phyloP scores from a whole-genome alignment of 257 asterid species.

The Ilex asprella region DNA sequence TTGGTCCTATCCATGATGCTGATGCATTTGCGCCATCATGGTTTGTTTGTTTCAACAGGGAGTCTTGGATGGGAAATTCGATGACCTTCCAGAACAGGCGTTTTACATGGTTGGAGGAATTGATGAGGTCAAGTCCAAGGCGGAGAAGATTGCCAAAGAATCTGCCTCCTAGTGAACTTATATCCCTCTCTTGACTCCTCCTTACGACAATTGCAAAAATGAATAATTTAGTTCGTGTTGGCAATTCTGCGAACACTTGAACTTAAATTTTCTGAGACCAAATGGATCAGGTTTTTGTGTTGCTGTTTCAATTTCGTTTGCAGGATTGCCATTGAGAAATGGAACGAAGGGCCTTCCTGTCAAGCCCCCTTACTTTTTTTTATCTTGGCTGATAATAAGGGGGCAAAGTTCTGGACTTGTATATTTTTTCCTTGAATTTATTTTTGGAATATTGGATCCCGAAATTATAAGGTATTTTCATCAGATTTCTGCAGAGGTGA shows the following conservation, averaged over 20 bases:
- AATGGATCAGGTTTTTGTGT: conserved; percentile 28
- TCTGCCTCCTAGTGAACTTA: conserved; percentile 48
- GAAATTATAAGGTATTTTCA: no score
- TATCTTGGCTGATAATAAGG: conserved; percentile 26
- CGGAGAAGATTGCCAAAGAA: conserved; percentile 96
- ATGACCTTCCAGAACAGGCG: conserved; percentile 86
- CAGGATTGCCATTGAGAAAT: conserved; percentile 18
- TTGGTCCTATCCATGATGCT: no score
- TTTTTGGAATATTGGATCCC: no score
- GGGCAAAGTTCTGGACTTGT: conserved; percentile 38
- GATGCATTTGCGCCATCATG: not conserved
- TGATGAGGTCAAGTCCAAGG: conserved; percentile 91
- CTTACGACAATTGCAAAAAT: conserved; percentile 50
- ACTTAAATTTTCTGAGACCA: conserved; percentile 20
- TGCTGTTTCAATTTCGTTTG: conserved; percentile 21
- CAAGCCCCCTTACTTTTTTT: no score
- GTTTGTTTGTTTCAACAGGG: conserved; percentile 39
- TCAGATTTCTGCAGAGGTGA: no score
- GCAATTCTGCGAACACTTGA: conserved; percentile 31
- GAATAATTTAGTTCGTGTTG: conserved; percentile 41
- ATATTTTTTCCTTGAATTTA: conserved; percentile 32
- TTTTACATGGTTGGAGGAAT: conserved; percentile 99
- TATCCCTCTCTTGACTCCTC: conserved; percentile 12
- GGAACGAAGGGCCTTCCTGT: conserved; percentile 6
- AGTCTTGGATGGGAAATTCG: conserved; percentile 86